Evolutionary conservation across 202 grass and related monocot species (phyloP).

Genomic region (Digitaria exilis): DNA sequence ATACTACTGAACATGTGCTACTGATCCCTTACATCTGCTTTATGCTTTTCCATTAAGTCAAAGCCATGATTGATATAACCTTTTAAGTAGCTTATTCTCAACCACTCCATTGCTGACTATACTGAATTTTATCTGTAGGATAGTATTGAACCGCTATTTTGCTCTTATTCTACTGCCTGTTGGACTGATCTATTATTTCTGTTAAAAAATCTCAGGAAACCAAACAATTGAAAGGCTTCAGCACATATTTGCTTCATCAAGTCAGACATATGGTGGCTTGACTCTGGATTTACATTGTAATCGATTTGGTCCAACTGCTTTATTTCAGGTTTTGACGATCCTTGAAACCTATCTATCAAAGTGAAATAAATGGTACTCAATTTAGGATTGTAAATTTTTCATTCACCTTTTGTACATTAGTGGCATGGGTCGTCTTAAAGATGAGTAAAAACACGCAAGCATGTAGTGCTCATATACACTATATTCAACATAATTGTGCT

Average conservation of each 20-base stretch:
- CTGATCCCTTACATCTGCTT: neutral
- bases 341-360: conserved; percentile 18
- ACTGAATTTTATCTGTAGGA: neutral
- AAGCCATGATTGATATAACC: neutral
- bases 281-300: conserved; percentile 96
- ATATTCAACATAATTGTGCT: neutral
- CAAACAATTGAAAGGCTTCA: conserved; percentile 95
- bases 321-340: conserved; percentile 78
- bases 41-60: neutral
- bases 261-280: conserved; percentile 93
- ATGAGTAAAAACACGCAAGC: neutral
- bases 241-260: conserved; percentile 85
- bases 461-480: neutral
- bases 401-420: neutral
- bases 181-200: conserved; percentile 24
- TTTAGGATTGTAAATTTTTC: neutral
- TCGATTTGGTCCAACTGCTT: conserved; percentile 89
- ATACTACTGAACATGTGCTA: neutral
- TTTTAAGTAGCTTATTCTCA: neutral
- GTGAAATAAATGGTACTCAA: conserved; percentile 14
- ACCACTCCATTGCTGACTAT: neutral
- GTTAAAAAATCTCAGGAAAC: conserved; percentile 62
- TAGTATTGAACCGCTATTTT: neutral
- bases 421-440: neutral
- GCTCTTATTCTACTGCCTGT: neutral